These are phyloP conservation scores for Leishmania mexicana DNA, from an alignment of 208 protist species.

Conservation along the genomic window DNA sequence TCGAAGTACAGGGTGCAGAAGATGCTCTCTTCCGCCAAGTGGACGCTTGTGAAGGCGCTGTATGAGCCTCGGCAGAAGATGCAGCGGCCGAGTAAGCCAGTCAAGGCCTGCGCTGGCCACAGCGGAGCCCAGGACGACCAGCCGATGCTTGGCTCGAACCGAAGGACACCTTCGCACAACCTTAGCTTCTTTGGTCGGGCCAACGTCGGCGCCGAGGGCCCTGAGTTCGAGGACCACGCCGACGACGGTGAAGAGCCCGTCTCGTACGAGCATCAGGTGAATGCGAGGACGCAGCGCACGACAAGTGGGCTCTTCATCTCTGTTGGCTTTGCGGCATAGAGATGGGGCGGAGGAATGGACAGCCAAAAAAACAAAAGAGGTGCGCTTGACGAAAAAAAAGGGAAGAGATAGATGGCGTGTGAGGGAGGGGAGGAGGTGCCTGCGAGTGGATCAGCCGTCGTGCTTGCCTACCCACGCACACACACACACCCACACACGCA, in stretches of 20 bases:
- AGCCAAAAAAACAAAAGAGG: not conserved
- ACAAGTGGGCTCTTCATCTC: constrained; percentile 34
- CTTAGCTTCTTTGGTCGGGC: constrained; percentile 62
- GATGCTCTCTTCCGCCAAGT: constrained; percentile 40
- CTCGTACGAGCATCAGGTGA: constrained; percentile 43
- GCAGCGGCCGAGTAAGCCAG: constrained; percentile 15
- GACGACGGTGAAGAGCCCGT: constrained; percentile 59
- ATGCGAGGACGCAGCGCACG: constrained; percentile 31
- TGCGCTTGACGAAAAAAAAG: not conserved
- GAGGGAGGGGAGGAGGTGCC: not conserved
- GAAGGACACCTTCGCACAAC: constrained; percentile 31
- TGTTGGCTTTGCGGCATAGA: constrained; percentile 28
- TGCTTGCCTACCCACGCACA: no score
- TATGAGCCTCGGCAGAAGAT: constrained; percentile 61
- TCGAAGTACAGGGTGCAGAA: constrained; percentile 49
- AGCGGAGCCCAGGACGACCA: constrained; percentile 10
- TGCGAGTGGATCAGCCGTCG: not conserved
- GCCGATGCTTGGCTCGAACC: constrained; percentile 21
- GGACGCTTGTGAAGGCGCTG: constrained; percentile 48
- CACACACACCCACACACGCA: no score
- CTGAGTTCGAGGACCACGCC: constrained; percentile 50
- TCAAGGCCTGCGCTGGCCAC: not conserved
- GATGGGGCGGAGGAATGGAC: not conserved
- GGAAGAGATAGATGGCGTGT: not conserved
- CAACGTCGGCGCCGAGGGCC: constrained; percentile 45